Evolutionary conservation across 2,329 filamentous ascomycete genomes (phyloP).

Genomic region (Penicillium sp.): DNA sequence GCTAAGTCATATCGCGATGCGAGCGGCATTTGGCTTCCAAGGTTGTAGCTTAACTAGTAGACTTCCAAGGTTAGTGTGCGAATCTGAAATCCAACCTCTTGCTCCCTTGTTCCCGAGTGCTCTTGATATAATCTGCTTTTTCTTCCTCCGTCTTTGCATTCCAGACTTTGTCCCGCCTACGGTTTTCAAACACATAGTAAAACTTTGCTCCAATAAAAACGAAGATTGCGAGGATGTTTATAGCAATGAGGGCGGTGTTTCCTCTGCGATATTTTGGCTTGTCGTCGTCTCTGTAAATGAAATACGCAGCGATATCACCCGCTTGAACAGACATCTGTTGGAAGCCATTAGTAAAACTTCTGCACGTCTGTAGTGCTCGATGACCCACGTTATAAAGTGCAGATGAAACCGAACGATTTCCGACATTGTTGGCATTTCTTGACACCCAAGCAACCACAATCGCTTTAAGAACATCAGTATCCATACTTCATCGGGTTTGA

Average conservation of each 20-base stretch:
- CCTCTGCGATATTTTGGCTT: constrained; percentile 55
- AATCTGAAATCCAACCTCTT: constrained; percentile 18
- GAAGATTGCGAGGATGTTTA: constrained; percentile 50
- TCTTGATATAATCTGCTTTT: constrained; percentile 46
- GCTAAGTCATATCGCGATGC: too few species aligned
- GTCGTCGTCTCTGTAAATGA: constrained; percentile 56
- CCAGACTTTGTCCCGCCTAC: constrained; percentile 44
- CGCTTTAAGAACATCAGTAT: constrained; percentile 26
- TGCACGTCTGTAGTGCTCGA: not conserved
- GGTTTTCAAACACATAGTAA: constrained; percentile 32
- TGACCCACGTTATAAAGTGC: constrained; percentile 57
- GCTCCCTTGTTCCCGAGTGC: constrained; percentile 39
- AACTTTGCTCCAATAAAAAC: constrained; percentile 45
- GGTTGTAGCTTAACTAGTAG: too few species aligned
- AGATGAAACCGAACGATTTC: constrained; percentile 63
- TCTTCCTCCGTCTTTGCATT: constrained; percentile 27
- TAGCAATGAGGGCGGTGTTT: constrained; percentile 55
- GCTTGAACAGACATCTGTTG: constrained; percentile 34
- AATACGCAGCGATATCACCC: constrained; percentile 35
- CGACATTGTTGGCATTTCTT: constrained; percentile 64
- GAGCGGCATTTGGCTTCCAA: too few species aligned
- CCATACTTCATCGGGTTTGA: not conserved
- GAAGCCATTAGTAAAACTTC: constrained; percentile 1
- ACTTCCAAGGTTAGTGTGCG: constrained; percentile 19
- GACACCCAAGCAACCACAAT: constrained; percentile 64